phyloP scores from a whole-genome alignment of 2,329 filamentous ascomycete species.

The Macrophomina phaseolina region DNA sequence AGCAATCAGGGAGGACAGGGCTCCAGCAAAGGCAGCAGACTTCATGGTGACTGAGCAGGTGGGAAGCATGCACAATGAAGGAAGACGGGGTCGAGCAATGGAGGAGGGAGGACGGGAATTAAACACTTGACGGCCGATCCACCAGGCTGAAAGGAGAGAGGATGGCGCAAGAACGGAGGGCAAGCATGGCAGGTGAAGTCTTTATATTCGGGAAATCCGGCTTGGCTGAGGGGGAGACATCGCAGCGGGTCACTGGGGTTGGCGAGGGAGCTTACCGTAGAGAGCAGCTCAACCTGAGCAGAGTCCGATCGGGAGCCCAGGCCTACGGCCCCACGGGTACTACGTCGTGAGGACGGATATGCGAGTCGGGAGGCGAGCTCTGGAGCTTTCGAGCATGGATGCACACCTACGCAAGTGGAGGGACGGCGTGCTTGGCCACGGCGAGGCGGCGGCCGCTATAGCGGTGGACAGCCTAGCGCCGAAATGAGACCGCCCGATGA shows the following conservation, averaged over 20 bases:
- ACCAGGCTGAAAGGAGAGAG: neutral
- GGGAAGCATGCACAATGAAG: neutral
- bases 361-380: constrained; percentile 5
- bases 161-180: neutral
- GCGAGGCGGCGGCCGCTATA: neutral
- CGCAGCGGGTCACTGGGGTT: neutral
- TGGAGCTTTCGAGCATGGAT: neutral
- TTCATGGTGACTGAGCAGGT: constrained; percentile 3
- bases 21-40: constrained; percentile 8
- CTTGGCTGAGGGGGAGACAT: constrained; percentile 5
- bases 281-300: neutral
- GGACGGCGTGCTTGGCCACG: neutral
- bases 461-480: neutral
- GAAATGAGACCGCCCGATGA: constrained; percentile 4
- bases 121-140: neutral
- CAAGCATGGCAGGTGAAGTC: neutral
- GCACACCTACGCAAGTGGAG: neutral
- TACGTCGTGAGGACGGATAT: neutral
- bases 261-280: neutral
- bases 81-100: neutral
- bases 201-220: constrained; percentile 1
- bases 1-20: constrained; percentile 7
- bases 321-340: neutral
- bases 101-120: neutral
- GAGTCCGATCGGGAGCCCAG: neutral